Percentiles rank a stretch among this genome's conserved stretches.
Conservation (phyloP, 2,329 filamentous ascomycete species). For the Sporothrix euskadiensis region DNA sequence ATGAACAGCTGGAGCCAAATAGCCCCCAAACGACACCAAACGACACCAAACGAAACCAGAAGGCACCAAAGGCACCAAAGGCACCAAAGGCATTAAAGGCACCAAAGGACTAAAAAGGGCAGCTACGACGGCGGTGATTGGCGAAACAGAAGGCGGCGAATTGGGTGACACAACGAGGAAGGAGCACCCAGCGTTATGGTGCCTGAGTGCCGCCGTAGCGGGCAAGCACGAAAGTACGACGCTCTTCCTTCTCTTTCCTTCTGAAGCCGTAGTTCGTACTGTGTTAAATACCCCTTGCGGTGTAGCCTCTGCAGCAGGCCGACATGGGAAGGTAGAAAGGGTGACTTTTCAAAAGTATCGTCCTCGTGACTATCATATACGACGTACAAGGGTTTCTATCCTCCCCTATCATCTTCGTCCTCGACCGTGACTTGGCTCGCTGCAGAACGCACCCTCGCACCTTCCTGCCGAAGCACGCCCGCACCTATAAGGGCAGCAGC, state of each 20-base stretch:
- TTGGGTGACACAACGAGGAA: slow-evolving; percentile 17
- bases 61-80: background rate
- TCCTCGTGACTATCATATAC: no score
- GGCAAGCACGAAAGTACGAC: background rate
- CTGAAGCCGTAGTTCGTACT: background rate
- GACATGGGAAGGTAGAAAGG: background rate
- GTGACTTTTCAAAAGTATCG: background rate
- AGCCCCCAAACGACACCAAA: background rate
- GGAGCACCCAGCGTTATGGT: slow-evolving; percentile 1
- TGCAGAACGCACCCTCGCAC: slow-evolving; percentile 3
- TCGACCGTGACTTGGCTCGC: background rate
- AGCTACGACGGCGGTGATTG: slow-evolving; percentile 20
- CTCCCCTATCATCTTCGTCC: no score
- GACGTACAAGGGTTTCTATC: no score
- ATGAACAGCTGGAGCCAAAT: slow-evolving; percentile 18
- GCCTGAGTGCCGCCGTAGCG: background rate
- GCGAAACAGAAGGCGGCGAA: slow-evolving; percentile 6
- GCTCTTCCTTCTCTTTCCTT: background rate
- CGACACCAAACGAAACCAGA: background rate
- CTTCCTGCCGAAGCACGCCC: background rate
- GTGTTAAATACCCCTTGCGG: background rate
- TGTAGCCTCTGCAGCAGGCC: slow-evolving; percentile 5
- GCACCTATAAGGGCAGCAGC: background rate
- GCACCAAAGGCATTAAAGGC: background rate
- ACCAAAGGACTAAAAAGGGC: slow-evolving; percentile 23